phyloP scores from a whole-genome alignment of 495 filamentous ascomycete genomes.

The Amorphotheca resinae region DNA sequence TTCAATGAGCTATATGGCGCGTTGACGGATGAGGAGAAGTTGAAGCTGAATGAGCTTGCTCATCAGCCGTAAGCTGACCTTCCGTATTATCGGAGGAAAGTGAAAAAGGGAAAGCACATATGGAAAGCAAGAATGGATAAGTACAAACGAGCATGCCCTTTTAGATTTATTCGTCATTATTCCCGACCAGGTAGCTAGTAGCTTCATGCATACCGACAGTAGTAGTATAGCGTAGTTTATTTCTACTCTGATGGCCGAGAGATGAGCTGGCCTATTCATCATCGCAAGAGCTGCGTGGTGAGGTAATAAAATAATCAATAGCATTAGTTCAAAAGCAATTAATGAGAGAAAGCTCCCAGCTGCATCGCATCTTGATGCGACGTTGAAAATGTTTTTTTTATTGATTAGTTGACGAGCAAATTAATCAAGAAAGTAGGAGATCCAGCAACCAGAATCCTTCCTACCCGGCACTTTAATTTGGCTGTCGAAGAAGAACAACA shows the following conservation, averaged over 20 bases:
- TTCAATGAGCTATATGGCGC: conserved; percentile 63
- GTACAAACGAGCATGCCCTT: not conserved
- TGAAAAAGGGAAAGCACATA: not conserved
- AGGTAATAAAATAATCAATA: not conserved
- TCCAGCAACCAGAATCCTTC: no score
- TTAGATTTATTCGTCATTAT: not conserved
- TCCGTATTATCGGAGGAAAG: not conserved
- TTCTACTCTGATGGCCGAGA: conserved; percentile 1
- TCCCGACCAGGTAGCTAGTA: not conserved
- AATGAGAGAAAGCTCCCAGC: no score
- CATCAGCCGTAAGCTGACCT: not conserved
- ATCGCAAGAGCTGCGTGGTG: conserved; percentile 9
- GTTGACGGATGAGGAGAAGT: conserved; percentile 61
- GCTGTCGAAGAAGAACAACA: no score
- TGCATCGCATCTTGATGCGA: no score
- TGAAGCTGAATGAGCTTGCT: conserved; percentile 40
- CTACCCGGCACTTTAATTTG: no score
- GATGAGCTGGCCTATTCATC: not conserved
- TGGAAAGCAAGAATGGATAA: not conserved
- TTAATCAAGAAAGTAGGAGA: no score
- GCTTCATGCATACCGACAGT: no score
- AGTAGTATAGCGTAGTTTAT: not conserved
- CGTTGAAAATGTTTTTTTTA: no score
- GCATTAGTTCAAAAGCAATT: conserved; percentile 1
- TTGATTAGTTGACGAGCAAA: no score